Base-by-base conservation (phyloP, 2,329 filamentous ascomycete genomes). In the Tympanopsis confertula region DNA sequence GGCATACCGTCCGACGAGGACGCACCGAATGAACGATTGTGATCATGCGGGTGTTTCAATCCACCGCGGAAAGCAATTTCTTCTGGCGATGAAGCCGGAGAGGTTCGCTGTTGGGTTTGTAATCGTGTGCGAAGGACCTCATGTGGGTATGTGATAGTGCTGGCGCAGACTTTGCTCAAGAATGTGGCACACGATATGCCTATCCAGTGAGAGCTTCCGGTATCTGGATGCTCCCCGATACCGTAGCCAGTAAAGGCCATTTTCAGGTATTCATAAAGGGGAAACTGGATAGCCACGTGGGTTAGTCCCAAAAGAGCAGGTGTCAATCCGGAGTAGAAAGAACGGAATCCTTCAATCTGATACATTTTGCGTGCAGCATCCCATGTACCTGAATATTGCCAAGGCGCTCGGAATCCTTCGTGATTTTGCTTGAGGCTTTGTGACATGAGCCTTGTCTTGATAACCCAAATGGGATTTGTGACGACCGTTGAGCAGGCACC, bases 401-500 rank as follows among this genome's bases (percentile, higher is more conserved):
- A 96, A 20, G 81, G 81, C n/a, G 78, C 71, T 39, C 76, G 71
- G 37, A 75, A 33, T 15, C 15, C 17, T 7, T 7, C 7, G n/a
- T 10, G n/a, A n/a, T 10, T 7, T n/a, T 7, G 51, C 62, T 66
- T 20, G 61, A 68, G 45, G 71, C 78, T 82, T 63, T 96, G 91
- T 28, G 91, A 94, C 91, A 96, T 96, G 49, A 98, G 74, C 47
- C 91, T 74, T 35, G 91, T 98, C 63, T 98, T 98, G 65, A 98
- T 94, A 26, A 98, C 91, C 91, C 91, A 98, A 43, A 98, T 98
- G 1, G 91, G 91, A 58, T 96, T 98, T 18, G 91, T 98, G 44
- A 82, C 83, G 45, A 96, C 71, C 3, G 91, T 98, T 47, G 88
- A 95, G 63, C 85, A 94, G 43, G 79, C 87, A 38, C 91, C 91